These are phyloP conservation scores for Podospora pseudopauciseta DNA, from an alignment of 495 filamentous ascomycete genomes.

Conservation along the genomic window DNA sequence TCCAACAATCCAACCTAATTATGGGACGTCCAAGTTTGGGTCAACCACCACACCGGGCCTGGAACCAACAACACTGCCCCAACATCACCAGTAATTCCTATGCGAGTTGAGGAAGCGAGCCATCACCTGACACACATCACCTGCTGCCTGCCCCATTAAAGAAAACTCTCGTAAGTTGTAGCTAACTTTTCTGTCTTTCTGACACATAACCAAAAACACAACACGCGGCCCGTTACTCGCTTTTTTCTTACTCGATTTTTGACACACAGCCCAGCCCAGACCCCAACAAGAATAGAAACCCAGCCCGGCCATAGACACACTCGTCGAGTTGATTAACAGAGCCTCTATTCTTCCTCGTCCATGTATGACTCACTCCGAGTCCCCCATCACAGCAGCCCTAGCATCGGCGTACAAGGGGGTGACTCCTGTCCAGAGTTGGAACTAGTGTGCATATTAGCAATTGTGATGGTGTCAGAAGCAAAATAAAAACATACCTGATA, in stretches of 20 bases:
- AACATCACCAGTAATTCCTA: no score
- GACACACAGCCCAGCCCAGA: background rate
- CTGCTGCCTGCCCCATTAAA: background rate
- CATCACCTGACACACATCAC: background rate
- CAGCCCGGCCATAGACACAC: background rate
- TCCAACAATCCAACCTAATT: no score
- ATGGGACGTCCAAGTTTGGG: no score
- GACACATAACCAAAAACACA: background rate
- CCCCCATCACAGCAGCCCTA: conserved; percentile 48
- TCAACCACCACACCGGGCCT: no score
- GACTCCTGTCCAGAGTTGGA: conserved; percentile 77
- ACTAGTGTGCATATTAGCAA: conserved; percentile 40
- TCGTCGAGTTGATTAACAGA: background rate
- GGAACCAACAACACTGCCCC: no score
- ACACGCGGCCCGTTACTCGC: background rate
- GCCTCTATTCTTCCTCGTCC: background rate
- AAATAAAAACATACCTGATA: conserved; percentile 51
- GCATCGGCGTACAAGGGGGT: conserved; percentile 64
- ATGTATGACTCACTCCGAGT: conserved; percentile 8
- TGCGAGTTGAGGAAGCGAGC: no score
- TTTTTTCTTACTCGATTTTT: no score
- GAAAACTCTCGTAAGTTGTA: background rate
- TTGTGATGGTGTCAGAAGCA: background rate
- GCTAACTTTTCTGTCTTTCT: background rate
- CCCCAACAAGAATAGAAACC: no score